Conservation (phyloP, 2,329 filamentous ascomycete species). For the Talaromyces atroroseus region DNA sequence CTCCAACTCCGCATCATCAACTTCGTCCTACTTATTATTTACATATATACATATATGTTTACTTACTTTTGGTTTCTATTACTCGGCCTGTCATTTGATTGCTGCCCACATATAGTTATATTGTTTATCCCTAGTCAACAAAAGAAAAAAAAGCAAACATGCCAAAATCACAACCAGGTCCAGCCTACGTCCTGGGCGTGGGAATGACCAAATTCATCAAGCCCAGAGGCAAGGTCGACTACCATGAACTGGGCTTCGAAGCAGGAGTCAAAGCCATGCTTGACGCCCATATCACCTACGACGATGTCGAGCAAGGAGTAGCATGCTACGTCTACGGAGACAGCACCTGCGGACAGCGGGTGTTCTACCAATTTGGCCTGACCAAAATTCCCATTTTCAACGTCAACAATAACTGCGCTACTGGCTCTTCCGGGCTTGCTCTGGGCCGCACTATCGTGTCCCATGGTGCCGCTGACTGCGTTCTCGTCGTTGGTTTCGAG, state of each 20-base stretch:
- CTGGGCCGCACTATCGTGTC: slow-evolving; percentile 76
- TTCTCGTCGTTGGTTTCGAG: slow-evolving; percentile 91
- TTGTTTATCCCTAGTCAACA: background rate
- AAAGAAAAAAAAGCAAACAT: slow-evolving; percentile 36
- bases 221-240: slow-evolving; percentile 87
- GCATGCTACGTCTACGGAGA: slow-evolving; percentile 99
- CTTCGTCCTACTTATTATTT: too few relatives aligned
- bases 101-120: background rate
- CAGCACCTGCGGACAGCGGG: slow-evolving; percentile 87
- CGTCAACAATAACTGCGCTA: slow-evolving; percentile 98
- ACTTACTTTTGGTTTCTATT: too few relatives aligned
- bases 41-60: too few relatives aligned
- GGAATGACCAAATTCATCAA: slow-evolving; percentile 99
- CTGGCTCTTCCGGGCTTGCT: slow-evolving; percentile 83
- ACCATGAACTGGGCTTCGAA: slow-evolving; percentile 90
- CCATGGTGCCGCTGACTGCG: slow-evolving; percentile 76
- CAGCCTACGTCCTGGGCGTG: slow-evolving; percentile 86
- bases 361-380: slow-evolving; percentile 99
- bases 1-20: background rate
- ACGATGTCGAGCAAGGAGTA: slow-evolving; percentile 89
- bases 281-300: slow-evolving; percentile 78
- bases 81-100: background rate
- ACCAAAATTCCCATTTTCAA: slow-evolving; percentile 95
- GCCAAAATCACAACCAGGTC: slow-evolving; percentile 47
- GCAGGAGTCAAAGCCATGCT: slow-evolving; percentile 82